Evolutionary conservation across 306 rosid genomes (phyloP).

Genomic region (cucumber (Cucumis sativus)): DNA sequence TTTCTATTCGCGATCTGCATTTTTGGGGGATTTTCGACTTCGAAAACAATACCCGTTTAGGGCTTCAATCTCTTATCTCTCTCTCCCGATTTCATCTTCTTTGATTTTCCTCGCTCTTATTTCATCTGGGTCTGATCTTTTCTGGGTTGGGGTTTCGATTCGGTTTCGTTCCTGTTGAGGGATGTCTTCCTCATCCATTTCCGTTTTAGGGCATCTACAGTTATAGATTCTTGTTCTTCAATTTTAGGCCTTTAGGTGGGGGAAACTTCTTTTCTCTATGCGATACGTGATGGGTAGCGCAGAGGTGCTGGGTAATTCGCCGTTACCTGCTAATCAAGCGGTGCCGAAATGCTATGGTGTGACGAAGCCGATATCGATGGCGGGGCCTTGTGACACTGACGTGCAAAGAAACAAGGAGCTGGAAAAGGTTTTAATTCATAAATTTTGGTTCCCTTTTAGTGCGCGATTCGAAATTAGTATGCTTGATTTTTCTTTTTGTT

Average conservation of each 20-base stretch:
- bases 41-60: neutral
- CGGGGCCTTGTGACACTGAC: slow-evolving; percentile 47
- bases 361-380: slow-evolving; percentile 50
- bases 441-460: neutral
- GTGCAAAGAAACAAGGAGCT: slow-evolving; percentile 29
- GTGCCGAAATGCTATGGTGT: slow-evolving; percentile 39
- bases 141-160: neutral
- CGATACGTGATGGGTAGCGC: slow-evolving; percentile 36
- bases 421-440: slow-evolving; percentile 42
- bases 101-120: neutral
- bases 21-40: neutral
- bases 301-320: slow-evolving; percentile 27
- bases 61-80: neutral
- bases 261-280: neutral
- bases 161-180: neutral
- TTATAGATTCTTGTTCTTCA: neutral
- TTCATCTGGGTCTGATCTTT: neutral
- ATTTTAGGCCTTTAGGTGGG: neutral
- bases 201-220: neutral
- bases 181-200: neutral
- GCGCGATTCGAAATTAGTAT: neutral
- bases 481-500: neutral
- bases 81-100: neutral
- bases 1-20: slow-evolving; percentile 4
- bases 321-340: slow-evolving; percentile 11